These are phyloP conservation scores for Xerocomellus chrysenteron DNA, from an alignment of 768 basidiomycete genomes.

Conservation along the genomic window DNA sequence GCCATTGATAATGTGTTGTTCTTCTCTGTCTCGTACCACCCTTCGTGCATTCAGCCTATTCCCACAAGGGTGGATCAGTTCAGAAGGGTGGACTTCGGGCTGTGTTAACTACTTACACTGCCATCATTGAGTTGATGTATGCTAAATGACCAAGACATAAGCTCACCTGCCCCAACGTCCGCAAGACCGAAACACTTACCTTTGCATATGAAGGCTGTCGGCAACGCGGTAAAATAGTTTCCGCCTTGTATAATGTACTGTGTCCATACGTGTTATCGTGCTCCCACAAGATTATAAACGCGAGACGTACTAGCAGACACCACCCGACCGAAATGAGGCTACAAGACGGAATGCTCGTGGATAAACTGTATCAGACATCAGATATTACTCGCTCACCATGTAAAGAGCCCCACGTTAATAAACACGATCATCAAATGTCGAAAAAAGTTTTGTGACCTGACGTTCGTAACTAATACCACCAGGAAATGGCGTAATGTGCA, in stretches of 20 bases:
- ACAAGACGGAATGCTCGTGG: background rate
- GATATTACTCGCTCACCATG: constrained; percentile 4
- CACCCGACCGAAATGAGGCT: constrained; percentile 10
- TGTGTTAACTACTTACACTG: constrained; percentile 1
- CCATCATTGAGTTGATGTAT: constrained; percentile 16
- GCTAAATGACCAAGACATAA: background rate
- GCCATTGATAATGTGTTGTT: background rate
- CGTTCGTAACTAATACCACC: background rate
- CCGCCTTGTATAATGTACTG: background rate
- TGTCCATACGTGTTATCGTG: background rate
- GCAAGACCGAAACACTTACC: background rate
- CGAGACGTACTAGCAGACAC: constrained; percentile 7
- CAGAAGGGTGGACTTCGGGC: too few species aligned
- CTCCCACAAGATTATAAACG: too few species aligned
- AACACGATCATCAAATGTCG: constrained; percentile 14
- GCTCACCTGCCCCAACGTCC: background rate
- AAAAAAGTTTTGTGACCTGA: constrained; percentile 7
- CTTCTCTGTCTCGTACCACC: constrained; percentile 1
- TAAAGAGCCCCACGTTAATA: constrained; percentile 15
- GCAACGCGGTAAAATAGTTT: background rate
- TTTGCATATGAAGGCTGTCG: constrained; percentile 4
- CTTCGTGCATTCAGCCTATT: constrained; percentile 15
- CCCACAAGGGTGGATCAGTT: background rate
- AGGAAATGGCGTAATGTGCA: too few species aligned
- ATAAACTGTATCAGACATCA: background rate